These are phyloP conservation scores for Trypanosoma rangeli DNA, from an alignment of 208 protist species.

Conservation along the genomic window DNA sequence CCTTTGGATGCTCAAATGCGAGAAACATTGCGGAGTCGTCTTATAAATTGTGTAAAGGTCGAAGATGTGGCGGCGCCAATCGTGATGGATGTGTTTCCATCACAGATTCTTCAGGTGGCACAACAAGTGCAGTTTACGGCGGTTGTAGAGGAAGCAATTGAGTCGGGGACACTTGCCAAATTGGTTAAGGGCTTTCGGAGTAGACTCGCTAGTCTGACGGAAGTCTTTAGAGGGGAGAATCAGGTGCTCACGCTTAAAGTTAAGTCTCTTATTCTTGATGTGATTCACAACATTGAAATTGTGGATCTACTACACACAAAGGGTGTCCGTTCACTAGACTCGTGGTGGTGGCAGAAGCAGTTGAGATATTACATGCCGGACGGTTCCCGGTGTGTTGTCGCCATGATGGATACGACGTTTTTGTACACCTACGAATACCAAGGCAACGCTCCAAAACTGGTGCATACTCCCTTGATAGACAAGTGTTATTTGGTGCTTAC, in stretches of 20 bases:
- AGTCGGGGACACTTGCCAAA: slow-evolving; percentile 27
- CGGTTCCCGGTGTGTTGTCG: slow-evolving; percentile 65
- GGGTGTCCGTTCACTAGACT: slow-evolving; percentile 39
- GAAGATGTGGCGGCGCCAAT: slow-evolving; percentile 41
- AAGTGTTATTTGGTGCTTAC: slow-evolving; percentile 97
- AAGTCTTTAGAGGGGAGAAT: slow-evolving; percentile 41
- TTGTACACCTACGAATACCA: slow-evolving; percentile 97
- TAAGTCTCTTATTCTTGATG: slow-evolving; percentile 95
- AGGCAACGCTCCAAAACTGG: slow-evolving; percentile 92
- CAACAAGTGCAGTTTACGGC: slow-evolving; percentile 84
- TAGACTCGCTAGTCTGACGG: slow-evolving; percentile 71
- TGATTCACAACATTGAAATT: slow-evolving; percentile 96
- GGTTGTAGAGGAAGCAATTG: slow-evolving; percentile 67
- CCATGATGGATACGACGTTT: slow-evolving; percentile 94
- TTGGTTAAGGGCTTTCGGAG: slow-evolving; percentile 39
- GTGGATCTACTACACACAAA: slow-evolving; percentile 77
- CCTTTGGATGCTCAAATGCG: slow-evolving; percentile 88
- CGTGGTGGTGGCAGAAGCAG: slow-evolving; percentile 98
- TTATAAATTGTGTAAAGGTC: slow-evolving; percentile 59
- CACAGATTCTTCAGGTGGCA: slow-evolving; percentile 88
- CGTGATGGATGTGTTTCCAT: slow-evolving; percentile 70
- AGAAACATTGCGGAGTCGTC: slow-evolving; percentile 70
- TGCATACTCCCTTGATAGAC: slow-evolving; percentile 94
- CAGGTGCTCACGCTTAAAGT: slow-evolving; percentile 73
- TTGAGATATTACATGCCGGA: slow-evolving; percentile 92